phyloP scores from a whole-genome alignment of 2,329 filamentous ascomycete genomes.

The Ilyonectria mors-panacis region DNA sequence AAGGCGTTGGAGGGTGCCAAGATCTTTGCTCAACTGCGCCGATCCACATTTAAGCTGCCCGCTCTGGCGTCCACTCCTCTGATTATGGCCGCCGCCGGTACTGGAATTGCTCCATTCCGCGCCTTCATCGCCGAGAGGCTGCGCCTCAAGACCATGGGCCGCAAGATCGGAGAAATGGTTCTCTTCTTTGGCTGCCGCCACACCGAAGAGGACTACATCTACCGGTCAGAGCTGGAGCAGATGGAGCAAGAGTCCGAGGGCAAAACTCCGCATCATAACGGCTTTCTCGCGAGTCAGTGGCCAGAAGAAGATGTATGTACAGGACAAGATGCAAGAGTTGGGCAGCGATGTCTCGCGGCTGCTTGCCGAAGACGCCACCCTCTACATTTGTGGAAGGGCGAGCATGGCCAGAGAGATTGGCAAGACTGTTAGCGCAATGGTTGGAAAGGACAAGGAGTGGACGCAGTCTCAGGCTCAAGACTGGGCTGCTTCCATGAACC shows the following conservation, averaged over 20 bases:
- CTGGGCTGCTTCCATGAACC: conserved; percentile 29
- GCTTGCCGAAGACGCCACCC: conserved; percentile 22
- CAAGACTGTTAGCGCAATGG: conserved; percentile 28
- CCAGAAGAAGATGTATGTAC: conserved; percentile 29
- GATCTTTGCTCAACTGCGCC: conserved; percentile 25
- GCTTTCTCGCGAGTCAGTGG: conserved; percentile 26
- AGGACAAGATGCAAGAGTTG: conserved; percentile 27
- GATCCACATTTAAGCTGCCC: conserved; percentile 61
- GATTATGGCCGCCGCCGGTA: conserved; percentile 65
- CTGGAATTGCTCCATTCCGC: conserved; percentile 59
- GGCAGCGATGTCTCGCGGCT: conserved; percentile 11
- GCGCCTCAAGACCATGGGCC: conserved; percentile 22
- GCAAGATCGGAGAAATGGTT: conserved; percentile 30
- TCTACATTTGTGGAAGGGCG: conserved; percentile 28
- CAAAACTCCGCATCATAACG: conserved; percentile 25
- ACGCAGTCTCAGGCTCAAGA: conserved; percentile 20
- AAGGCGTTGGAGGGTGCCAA: conserved; percentile 18
- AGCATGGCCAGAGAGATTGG: conserved; percentile 33
- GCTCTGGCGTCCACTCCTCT: conserved; percentile 58
- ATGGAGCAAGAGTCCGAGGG: conserved; percentile 27
- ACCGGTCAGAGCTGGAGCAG: conserved; percentile 23
- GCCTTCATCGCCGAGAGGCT: conserved; percentile 35
- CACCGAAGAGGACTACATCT: conserved; percentile 28
- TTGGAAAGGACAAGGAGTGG: conserved; percentile 22
- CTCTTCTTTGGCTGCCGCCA: conserved; percentile 31